phyloP scores from a whole-genome alignment of 1,139 yeast species.

The Yamadazyma dendronema region DNA sequence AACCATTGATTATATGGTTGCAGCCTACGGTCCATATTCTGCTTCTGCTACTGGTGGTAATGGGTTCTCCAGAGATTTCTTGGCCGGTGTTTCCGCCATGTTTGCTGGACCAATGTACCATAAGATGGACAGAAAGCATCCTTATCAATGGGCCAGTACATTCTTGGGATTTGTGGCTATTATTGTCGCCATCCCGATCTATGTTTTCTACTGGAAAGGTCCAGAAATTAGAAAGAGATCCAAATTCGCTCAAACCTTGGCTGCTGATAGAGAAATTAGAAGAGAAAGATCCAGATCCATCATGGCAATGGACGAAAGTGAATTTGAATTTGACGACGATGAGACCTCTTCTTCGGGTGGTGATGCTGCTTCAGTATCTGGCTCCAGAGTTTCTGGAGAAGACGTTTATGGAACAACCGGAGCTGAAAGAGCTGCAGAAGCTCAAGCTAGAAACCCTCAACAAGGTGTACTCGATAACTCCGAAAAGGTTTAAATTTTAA shows the following conservation, averaged over 20 bases:
- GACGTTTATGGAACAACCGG: not conserved
- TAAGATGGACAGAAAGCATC: conserved; percentile 25
- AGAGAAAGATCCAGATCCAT: conserved; percentile 12
- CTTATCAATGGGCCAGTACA: conserved; percentile 36
- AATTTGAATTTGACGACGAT: conserved; percentile 11
- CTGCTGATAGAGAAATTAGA: conserved; percentile 22
- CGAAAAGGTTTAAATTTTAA: no score
- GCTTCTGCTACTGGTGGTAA: conserved; percentile 43
- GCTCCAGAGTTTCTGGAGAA: not conserved
- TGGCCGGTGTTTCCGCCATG: conserved; percentile 37
- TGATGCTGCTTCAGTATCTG: not conserved
- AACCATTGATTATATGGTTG: conserved; percentile 38
- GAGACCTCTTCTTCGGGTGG: not conserved
- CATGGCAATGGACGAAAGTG: conserved; percentile 10
- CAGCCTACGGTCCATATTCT: conserved; percentile 39
- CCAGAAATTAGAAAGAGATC: conserved; percentile 24
- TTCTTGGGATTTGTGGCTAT: conserved; percentile 32
- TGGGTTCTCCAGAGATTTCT: conserved; percentile 38
- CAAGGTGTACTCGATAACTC: no score
- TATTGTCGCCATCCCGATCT: conserved; percentile 26
- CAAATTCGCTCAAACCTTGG: conserved; percentile 29
- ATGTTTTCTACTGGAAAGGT: conserved; percentile 30
- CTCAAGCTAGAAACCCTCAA: not conserved
- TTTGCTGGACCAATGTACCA: conserved; percentile 33
- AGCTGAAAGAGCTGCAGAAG: not conserved